phyloP scores from a whole-genome alignment of 495 filamentous ascomycete species.

The Trichocladium uniseriatum region DNA sequence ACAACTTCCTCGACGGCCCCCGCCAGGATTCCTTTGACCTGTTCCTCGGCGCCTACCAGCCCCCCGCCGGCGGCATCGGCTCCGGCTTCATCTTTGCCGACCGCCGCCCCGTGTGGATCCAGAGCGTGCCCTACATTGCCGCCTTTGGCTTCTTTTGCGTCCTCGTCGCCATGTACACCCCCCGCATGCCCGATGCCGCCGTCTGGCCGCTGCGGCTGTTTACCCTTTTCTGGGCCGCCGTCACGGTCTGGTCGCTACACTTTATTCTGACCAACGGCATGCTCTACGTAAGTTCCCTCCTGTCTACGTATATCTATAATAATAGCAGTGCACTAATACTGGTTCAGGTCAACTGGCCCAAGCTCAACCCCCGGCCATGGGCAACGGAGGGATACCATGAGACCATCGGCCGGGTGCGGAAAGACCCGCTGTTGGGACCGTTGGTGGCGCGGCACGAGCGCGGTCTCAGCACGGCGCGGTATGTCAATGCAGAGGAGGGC shows the following conservation, averaged over 20 bases:
- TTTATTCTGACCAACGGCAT: constrained; percentile 80
- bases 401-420: constrained; percentile 62
- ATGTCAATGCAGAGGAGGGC: constrained; percentile 81
- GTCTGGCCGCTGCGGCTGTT: constrained; percentile 74
- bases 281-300: constrained; percentile 65
- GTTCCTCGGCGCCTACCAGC: constrained; percentile 78
- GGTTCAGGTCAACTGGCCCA: constrained; percentile 90
- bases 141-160: constrained; percentile 82
- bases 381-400: constrained; percentile 85
- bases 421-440: constrained; percentile 66
- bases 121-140: constrained; percentile 81
- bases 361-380: constrained; percentile 76
- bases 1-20: constrained; percentile 90
- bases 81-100: constrained; percentile 69
- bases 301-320: neutral
- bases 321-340: constrained; percentile 7
- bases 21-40: constrained; percentile 92
- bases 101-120: constrained; percentile 74
- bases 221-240: constrained; percentile 59
- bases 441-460: constrained; percentile 66
- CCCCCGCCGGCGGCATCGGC: constrained; percentile 53
- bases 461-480: constrained; percentile 64
- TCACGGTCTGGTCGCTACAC: constrained; percentile 56
- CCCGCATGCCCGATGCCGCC: constrained; percentile 52
- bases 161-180: constrained; percentile 66